phyloP scores from a whole-genome alignment of 1,284 basidiomycete genomes.

The Lentinus polychrous region DNA sequence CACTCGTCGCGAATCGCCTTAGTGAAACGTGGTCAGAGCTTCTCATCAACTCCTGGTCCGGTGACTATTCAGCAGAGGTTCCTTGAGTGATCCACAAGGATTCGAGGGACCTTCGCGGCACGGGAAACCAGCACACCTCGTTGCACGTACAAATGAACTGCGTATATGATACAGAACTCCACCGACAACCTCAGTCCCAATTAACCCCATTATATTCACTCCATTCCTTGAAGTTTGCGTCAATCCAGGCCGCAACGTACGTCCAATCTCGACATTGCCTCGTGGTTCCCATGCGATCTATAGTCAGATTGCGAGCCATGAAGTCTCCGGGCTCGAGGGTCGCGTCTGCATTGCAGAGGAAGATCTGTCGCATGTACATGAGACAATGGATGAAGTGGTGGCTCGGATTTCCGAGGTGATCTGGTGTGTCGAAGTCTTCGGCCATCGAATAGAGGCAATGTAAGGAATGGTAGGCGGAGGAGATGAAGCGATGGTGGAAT shows the following conservation, averaged over 20 bases:
- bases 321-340: conserved; percentile 21
- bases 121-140: background rate
- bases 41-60: background rate
- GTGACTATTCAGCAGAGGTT: background rate
- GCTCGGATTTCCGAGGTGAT: conserved; percentile 11
- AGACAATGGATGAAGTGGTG: conserved; percentile 25
- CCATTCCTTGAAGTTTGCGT: conserved; percentile 7
- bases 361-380: conserved; percentile 24
- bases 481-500: conserved; percentile 7
- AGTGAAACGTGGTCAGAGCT: background rate
- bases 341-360: conserved; percentile 23
- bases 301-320: conserved; percentile 3
- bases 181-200: background rate
- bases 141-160: background rate
- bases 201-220: conserved; percentile 1
- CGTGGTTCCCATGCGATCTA: conserved; percentile 7
- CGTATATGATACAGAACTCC: background rate
- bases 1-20: background rate
- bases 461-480: conserved; percentile 6
- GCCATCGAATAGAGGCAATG: conserved; percentile 7
- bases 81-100: no score
- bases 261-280: conserved; percentile 9
- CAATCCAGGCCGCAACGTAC: background rate
- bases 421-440: conserved; percentile 3
- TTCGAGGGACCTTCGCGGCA: no score